phyloP scores from a whole-genome alignment of 805 yeast genomes.

The Kluyveromyces wickerhamii region DNA sequence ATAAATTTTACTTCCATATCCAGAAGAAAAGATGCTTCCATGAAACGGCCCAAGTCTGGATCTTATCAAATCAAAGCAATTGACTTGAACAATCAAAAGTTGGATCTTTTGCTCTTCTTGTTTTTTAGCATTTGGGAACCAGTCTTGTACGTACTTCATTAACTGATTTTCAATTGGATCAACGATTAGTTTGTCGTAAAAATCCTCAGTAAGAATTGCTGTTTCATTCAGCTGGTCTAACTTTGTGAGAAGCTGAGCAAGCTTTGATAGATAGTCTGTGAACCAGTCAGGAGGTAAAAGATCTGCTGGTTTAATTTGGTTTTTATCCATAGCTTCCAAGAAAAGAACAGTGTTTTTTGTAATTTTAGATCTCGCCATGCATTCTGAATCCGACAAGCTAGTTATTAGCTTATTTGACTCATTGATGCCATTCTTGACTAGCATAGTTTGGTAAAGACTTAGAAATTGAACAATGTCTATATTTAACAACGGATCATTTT shows the following conservation, averaged over 20 bases:
- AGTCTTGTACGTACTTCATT: slow-evolving; percentile 21
- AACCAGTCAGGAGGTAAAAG: slow-evolving; percentile 82
- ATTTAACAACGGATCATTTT: slow-evolving; percentile 46
- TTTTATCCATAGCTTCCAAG: slow-evolving; percentile 23
- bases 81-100: slow-evolving; percentile 39
- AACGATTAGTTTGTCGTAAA: slow-evolving; percentile 38
- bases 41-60: slow-evolving; percentile 39
- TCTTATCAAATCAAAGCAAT: slow-evolving; percentile 55
- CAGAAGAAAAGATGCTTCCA: slow-evolving; percentile 31
- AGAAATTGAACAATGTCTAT: slow-evolving; percentile 56
- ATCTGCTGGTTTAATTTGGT: slow-evolving; percentile 35
- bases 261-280: slow-evolving; percentile 39
- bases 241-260: slow-evolving; percentile 51
- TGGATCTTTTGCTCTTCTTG: slow-evolving; percentile 20
- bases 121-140: slow-evolving; percentile 26
- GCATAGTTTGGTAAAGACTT: slow-evolving; percentile 65
- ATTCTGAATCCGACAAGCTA: slow-evolving; percentile 14
- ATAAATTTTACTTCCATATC: slow-evolving; percentile 15
- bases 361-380: slow-evolving; percentile 18
- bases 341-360: slow-evolving; percentile 12
- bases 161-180: slow-evolving; percentile 29
- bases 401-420: slow-evolving; percentile 15
- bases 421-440: slow-evolving; percentile 34
- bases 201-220: slow-evolving; percentile 33
- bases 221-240: slow-evolving; percentile 37